Base-by-base conservation (phyloP, 352 stramenopile genomes). In the Globisporangium orthogonon region DNA sequence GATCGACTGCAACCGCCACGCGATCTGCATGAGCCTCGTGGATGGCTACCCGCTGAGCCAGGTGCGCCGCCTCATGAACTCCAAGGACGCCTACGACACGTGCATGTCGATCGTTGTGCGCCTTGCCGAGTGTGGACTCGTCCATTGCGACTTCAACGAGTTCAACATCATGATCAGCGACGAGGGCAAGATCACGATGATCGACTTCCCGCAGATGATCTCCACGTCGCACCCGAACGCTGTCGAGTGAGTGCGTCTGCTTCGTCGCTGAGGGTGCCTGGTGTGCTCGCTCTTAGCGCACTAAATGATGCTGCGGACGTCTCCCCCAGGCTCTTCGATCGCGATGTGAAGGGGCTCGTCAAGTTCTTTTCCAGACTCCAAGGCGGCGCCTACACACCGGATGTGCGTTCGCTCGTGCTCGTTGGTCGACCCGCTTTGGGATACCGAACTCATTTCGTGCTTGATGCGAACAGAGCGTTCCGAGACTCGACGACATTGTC, bases 181-280 rank as follows among this genome's bases (percentile, higher is more conserved):
- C 49, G 67, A 74, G 41, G 78, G 88, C 53, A 87, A 96, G 69
- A 89, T 99, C 17, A 99, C 97, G 15, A 96, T 99, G 70, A 99
- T 99, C 76, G 98, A 99, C 87, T 99, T 99, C 72, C 98, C 98
- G 13, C 98, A 99, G 81, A 99, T 99, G 97, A 97, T 99, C 52
- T 98, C 91, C 9, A 99, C 94, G 2, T 91, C 84, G 29, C 98
- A 99, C 73, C 86, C 91, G 7, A 99, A 99, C 74, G 97, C 98
- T 31, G 70, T 87, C 45, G 94, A 99, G 79, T 99, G 84, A 67
- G 89, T 54, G n/a, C 7, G 3, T 0, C 7, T 54, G n/a, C n/a
- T 39, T 29, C 7, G 2, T 54, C n/a, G 30, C 11, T 52, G 2
- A 28, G 9, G 23, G 30, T n/a, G 28, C 30, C 30, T 46, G 15